Base-by-base conservation (phyloP, 2,329 filamentous ascomycete genomes). In the Didymella lethalis region DNA sequence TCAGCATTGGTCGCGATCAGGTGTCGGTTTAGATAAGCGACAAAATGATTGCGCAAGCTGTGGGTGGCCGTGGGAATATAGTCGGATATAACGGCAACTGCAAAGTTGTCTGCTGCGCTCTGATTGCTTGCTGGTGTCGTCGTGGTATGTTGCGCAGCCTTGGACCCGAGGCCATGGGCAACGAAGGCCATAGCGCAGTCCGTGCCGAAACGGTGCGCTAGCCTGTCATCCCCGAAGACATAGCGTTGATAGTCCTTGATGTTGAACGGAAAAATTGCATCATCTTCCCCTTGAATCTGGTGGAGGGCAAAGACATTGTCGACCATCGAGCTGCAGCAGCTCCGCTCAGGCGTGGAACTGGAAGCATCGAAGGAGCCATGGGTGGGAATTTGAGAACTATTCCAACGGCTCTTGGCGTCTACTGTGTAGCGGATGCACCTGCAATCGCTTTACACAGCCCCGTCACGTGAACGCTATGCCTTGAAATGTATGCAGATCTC, bases 151-250 rank as follows among this genome's bases (percentile, higher is more conserved):
- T 54, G 55, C 48, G 52, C 41, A 50, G 57, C 52, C 31, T 51
- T 48, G 48, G 60, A 53, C 48, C 48, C 61, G 48, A 50, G 51
- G 51, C 41, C 40, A 40, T 51, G 36, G 48, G 55, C 62, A 47
- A 70, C 63, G 57, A 68, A 69, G 41, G 66, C 65, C 59, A 64
- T 65, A 65, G 66, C 66, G 59, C 67, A 65, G 55, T 68, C 65
- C 54, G 65, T 70, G 62, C 68, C 68, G 50, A 69, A 61, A 29
- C 57, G 62, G 52, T 65, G 57, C 61, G 68, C 66, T 66, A 68
- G 59, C 55, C 57, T 63, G 58, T 64, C 65, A 59, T 69, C 65
- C 38, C 68, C 68, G 54, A 70, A 70, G n/a, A 69, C 54, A 48
- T 68, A 70, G 40, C 61, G 64, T 48, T 69, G 66, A 48, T 69